Evolutionary conservation across 2,329 filamentous ascomycete species (phyloP), one percentile per base, ranked within the genome.

Genomic region (Claviceps sp.): DNA sequence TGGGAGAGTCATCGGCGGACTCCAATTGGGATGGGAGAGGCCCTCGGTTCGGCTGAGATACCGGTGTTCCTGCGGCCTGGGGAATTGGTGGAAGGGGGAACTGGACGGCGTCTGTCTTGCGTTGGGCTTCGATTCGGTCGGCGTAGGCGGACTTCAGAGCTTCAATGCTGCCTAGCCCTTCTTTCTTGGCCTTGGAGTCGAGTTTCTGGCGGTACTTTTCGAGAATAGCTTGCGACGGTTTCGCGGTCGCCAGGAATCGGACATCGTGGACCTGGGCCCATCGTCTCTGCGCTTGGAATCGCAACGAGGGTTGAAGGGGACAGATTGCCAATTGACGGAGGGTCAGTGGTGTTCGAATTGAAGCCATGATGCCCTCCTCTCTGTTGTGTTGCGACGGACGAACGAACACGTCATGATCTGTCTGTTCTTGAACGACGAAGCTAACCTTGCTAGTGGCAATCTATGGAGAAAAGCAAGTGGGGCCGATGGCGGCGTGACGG

Each of bases 211-310:
- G 81, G 73, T 98, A 98, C 68, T 87, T 94, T 57, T 95, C 89
- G 57, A 87, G 65, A 41, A 96, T 73, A 60, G 77, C 76, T 53
- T 80, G 77, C 47, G 83, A 76, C 53, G 80, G 73, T 53, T 80
- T 80, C 56, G 89, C 87, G 16, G 89, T 93, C 55, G 85, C 85
- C 46, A 95, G 78, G 74, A 91, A 95, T 57, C 90, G 88, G 47
- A 95, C 83, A 68, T 96, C 88, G 68, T 94, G 88, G 34, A 96
- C 89, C 62, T 88, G 88, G 2, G 91, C 91, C 85, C 88, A 94
- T 65, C 90, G 82, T 52, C 84, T 81, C 68, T 96, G 91, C 59
- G 37, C 49, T 14, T 71, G 65, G 52, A 64, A 58, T 51, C 62
- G 61, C 56, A 64, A 65, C 30, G 64, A 58, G 11, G 61, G 56